Evolutionary conservation across 768 basidiomycete genomes (phyloP).

Genomic region (Lentinula guzmanii): DNA sequence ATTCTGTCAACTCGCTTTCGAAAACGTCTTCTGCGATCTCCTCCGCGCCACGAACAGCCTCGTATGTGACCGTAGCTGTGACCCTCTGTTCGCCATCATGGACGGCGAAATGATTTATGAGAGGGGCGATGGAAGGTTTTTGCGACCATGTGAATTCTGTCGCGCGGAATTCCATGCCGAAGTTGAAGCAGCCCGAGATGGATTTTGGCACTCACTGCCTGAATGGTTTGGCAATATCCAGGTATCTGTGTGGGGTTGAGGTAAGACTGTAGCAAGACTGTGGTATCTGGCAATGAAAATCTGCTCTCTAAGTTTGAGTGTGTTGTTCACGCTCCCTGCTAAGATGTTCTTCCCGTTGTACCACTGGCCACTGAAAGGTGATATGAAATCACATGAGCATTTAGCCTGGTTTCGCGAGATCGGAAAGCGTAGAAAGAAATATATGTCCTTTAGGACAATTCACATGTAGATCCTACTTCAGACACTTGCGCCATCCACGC

Average conservation of each 20-base stretch:
- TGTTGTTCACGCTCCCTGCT: background rate
- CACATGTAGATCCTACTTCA: background rate
- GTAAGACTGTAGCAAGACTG: background rate
- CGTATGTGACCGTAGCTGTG: slow-evolving; percentile 57
- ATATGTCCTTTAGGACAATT: background rate
- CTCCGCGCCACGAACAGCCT: slow-evolving; percentile 69
- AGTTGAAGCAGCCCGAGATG: slow-evolving; percentile 53
- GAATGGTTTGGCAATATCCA: slow-evolving; percentile 56
- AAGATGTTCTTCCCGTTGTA: slow-evolving; percentile 4
- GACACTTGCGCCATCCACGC: background rate
- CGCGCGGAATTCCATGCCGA: slow-evolving; percentile 54
- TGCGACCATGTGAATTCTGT: slow-evolving; percentile 61
- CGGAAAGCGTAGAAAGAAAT: background rate
- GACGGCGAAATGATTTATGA: slow-evolving; percentile 65
- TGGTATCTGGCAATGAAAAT: background rate
- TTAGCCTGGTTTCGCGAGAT: background rate
- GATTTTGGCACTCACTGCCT: slow-evolving; percentile 62
- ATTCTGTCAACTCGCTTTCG: slow-evolving; percentile 66
- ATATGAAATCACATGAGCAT: background rate
- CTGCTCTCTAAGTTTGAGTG: background rate
- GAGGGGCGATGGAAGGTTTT: slow-evolving; percentile 42
- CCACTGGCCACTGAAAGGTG: background rate
- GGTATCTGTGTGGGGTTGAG: slow-evolving; percentile 20
- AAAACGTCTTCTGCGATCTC: slow-evolving; percentile 68
- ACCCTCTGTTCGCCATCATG: slow-evolving; percentile 66